phyloP scores from a whole-genome alignment of 768 basidiomycete genomes.

The Boletus sp. region DNA sequence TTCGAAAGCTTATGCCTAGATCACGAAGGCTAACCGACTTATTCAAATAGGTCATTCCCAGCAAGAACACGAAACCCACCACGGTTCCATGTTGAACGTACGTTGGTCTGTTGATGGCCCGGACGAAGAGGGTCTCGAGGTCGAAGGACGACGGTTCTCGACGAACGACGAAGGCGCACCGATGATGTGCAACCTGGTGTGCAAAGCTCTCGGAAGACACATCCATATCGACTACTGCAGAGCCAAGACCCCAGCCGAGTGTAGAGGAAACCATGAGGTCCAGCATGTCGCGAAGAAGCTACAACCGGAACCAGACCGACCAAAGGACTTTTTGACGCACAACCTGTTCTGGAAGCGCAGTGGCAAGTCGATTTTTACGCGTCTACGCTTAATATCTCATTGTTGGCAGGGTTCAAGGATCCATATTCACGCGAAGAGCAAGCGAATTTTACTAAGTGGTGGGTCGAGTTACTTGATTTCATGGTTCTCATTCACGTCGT shows the following conservation, averaged over 20 bases:
- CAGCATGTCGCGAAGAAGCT: slow-evolving; percentile 44
- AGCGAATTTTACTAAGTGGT: slow-evolving; percentile 53
- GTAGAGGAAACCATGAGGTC: slow-evolving; percentile 39
- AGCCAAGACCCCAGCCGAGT: slow-evolving; percentile 32
- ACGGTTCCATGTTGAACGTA: slow-evolving; percentile 59
- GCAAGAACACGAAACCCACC: slow-evolving; percentile 56
- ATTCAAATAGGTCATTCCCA: slow-evolving; percentile 48
- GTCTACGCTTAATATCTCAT: background rate
- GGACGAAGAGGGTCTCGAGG: slow-evolving; percentile 46
- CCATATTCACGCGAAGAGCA: slow-evolving; percentile 60
- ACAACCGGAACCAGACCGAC: slow-evolving; percentile 41
- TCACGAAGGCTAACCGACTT: background rate
- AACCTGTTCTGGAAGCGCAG: slow-evolving; percentile 54
- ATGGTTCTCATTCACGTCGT: background rate
- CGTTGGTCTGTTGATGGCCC: slow-evolving; percentile 54
- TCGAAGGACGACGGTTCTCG: slow-evolving; percentile 52
- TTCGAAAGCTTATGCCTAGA: background rate
- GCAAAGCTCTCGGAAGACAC: slow-evolving; percentile 51
- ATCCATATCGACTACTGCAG: slow-evolving; percentile 57
- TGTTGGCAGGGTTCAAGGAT: slow-evolving; percentile 53
- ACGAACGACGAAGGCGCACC: slow-evolving; percentile 55
- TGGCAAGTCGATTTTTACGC: slow-evolving; percentile 33
- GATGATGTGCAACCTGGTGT: slow-evolving; percentile 59
- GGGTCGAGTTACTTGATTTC: slow-evolving; percentile 8
- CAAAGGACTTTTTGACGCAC: slow-evolving; percentile 59